phyloP scores from a whole-genome alignment of 306 rosid species.

The Malus orientalis region DNA sequence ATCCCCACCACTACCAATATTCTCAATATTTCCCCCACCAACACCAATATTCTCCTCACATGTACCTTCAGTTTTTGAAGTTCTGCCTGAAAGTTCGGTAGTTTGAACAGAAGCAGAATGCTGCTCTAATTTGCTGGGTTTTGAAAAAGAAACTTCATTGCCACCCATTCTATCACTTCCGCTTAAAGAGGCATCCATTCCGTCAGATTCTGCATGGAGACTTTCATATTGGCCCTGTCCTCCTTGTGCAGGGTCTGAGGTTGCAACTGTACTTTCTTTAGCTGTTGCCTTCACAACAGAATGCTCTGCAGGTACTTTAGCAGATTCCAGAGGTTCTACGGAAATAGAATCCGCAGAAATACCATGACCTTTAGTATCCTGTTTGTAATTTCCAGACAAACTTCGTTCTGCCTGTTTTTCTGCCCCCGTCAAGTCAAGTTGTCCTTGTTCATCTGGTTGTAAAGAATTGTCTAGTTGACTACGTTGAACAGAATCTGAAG shows the following conservation, averaged over 20 bases:
- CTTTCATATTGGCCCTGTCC: constrained; percentile 28
- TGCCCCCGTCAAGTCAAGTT: constrained; percentile 7
- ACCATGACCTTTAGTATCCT: constrained; percentile 13
- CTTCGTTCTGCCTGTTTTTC: constrained; percentile 25
- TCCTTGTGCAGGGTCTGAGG: constrained; percentile 22
- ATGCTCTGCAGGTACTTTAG: constrained; percentile 22
- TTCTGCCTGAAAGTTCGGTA: constrained; percentile 26
- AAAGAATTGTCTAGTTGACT: constrained; percentile 25
- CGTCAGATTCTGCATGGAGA: constrained; percentile 26
- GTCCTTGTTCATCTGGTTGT: constrained; percentile 23
- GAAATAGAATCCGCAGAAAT: constrained; percentile 14
- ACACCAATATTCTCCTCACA: constrained; percentile 30
- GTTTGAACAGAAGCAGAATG: constrained; percentile 16
- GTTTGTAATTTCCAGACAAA: constrained; percentile 23
- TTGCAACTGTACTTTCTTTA: constrained; percentile 10
- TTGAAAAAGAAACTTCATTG: constrained; percentile 19
- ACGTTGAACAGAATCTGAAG: constrained; percentile 11
- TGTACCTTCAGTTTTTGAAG: constrained; percentile 32
- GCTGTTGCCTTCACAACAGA: neutral
- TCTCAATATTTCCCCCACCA: constrained; percentile 38
- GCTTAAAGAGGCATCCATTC: constrained; percentile 16
- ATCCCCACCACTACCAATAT: constrained; percentile 13
- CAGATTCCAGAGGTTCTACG: constrained; percentile 10
- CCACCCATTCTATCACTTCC: constrained; percentile 31
- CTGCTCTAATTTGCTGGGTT: constrained; percentile 26